phyloP scores from a whole-genome alignment of 495 filamentous ascomycete genomes.

The Hyaloscypha finlandica region DNA sequence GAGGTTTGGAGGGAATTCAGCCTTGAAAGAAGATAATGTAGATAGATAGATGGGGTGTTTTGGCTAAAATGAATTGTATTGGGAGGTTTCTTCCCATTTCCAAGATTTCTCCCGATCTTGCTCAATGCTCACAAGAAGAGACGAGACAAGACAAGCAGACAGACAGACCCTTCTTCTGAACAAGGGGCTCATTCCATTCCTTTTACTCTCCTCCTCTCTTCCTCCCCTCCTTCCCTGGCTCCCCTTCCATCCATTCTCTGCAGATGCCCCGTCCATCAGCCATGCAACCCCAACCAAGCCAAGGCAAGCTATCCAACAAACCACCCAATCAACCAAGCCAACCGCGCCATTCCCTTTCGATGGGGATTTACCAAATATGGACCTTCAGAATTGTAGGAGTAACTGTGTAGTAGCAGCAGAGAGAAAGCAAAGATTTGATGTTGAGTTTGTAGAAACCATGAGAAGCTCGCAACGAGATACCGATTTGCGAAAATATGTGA shows the following conservation, averaged over 20 bases:
- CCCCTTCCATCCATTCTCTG: not conserved
- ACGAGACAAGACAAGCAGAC: conserved; percentile 7
- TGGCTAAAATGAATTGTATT: not conserved
- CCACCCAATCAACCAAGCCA: not conserved
- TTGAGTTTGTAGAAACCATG: not conserved
- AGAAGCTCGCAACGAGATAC: conserved; percentile 9
- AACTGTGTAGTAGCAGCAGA: conserved; percentile 10
- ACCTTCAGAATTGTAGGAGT: conserved; percentile 19
- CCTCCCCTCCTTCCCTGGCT: not conserved
- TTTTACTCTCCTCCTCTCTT: conserved; percentile 2
- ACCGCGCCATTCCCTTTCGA: conserved; percentile 2
- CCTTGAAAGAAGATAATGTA: not conserved
- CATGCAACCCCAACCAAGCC: not conserved
- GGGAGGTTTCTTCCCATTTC: not conserved
- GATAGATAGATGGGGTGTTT: not conserved
- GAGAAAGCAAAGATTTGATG: conserved; percentile 2
- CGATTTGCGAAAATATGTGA: conserved; percentile 9
- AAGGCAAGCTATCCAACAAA: not conserved
- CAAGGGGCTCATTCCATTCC: not conserved
- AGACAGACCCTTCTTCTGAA: not conserved
- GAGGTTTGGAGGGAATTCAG: not conserved
- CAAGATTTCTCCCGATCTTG: not conserved
- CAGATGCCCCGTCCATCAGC: not conserved
- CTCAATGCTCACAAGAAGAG: conserved; percentile 2
- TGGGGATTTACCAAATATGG: conserved; percentile 20